Percentiles rank a stretch among this genome's conserved stretches.
Conservation (phyloP, 208 protist genomes). For the Acanthamoeba sp. region DNA sequence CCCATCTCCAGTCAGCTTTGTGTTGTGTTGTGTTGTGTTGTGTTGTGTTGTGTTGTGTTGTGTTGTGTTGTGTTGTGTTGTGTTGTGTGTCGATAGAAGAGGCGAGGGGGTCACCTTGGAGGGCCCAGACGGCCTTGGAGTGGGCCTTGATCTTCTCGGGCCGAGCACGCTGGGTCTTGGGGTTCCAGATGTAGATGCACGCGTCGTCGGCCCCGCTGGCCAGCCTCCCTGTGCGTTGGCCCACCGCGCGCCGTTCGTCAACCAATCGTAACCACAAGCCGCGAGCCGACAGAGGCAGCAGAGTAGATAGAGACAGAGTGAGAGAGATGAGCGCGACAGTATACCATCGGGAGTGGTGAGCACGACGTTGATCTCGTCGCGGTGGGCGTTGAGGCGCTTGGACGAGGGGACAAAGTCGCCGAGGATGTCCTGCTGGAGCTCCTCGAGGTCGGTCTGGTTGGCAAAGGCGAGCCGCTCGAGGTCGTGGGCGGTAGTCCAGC, state of each 20-base stretch:
- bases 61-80: neutral
- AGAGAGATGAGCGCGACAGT: neutral
- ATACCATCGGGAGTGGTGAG: neutral
- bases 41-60: too few species aligned
- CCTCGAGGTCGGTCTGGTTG: neutral
- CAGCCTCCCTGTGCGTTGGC: neutral
- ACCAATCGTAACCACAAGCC: neutral
- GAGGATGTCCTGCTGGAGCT: slow-evolving; percentile 49
- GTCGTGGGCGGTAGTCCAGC: neutral
- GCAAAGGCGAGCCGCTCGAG: neutral
- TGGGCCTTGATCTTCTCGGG: neutral
- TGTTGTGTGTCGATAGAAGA: neutral
- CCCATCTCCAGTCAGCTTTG: neutral
- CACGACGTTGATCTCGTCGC: neutral
- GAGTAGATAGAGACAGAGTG: neutral
- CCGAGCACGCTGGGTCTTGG: neutral
- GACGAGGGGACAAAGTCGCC: neutral
- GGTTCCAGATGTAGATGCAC: neutral
- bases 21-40: neutral
- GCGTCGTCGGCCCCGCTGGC: neutral
- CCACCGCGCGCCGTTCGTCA: too few species aligned
- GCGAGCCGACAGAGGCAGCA: too few species aligned
- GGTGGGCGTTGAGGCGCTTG: neutral
- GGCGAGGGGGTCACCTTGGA: neutral
- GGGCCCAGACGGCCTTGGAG: neutral